These are phyloP conservation scores for Astrothelium subdiscretum DNA, from an alignment of 495 filamentous ascomycete genomes.

Conservation along the genomic window DNA sequence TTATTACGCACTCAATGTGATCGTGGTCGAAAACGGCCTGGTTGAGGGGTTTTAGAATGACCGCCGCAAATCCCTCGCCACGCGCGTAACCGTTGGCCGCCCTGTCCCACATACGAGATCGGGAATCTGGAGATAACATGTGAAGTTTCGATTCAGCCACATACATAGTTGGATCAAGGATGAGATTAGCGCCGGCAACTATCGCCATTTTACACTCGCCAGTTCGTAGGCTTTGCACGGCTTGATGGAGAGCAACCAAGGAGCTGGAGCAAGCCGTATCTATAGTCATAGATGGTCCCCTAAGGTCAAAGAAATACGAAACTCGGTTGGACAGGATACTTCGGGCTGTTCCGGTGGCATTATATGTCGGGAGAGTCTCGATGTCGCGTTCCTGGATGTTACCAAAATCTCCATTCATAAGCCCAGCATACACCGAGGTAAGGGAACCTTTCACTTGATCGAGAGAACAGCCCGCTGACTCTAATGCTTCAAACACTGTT, in stretches of 20 bases:
- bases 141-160: background rate
- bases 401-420: background rate
- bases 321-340: constrained; percentile 39
- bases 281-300: constrained; percentile 36
- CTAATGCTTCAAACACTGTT: constrained; percentile 2
- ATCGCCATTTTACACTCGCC: background rate
- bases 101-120: background rate
- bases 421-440: background rate
- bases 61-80: background rate
- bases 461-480: background rate
- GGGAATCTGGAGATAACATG: background rate
- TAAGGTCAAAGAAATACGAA: constrained; percentile 37
- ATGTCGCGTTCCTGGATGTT: background rate
- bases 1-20: background rate
- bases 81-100: background rate
- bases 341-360: constrained; percentile 4
- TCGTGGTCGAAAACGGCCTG: background rate
- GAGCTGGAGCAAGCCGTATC: constrained; percentile 41
- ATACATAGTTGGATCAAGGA: background rate
- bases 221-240: background rate
- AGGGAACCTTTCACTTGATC: background rate
- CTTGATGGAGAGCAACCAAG: constrained; percentile 6
- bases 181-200: background rate
- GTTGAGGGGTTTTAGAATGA: background rate
- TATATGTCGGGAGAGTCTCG: background rate